A percentile compares a stretch with the other conserved stretches of the same genome.
Evolutionary conservation across 2,329 filamentous ascomycete species (phyloP).

Genomic region (Juglanconis juglandina): DNA sequence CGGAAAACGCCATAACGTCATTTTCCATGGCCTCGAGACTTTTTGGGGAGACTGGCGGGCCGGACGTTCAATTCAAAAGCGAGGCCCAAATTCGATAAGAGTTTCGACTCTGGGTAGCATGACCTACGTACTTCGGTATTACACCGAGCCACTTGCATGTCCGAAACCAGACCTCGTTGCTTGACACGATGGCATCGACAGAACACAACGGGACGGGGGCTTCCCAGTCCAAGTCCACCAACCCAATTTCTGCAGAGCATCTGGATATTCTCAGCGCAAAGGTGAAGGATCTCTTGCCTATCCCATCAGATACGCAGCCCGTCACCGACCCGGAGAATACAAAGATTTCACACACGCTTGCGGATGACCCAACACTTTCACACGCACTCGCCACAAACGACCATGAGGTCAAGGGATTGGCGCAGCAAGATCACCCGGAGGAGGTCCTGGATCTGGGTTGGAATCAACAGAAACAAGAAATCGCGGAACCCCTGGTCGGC

Average conservation of each 20-base stretch:
- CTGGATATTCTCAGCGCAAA: slow-evolving; percentile 21
- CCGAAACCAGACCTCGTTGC: background rate
- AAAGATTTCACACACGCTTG: slow-evolving; percentile 22
- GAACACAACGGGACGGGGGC: background rate
- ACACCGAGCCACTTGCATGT: too few relatives aligned
- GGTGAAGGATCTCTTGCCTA: slow-evolving; percentile 31
- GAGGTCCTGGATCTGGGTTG: slow-evolving; percentile 68
- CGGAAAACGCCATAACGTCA: too few relatives aligned
- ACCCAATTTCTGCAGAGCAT: slow-evolving; percentile 18
- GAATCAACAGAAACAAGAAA: slow-evolving; percentile 56
- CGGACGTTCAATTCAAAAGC: too few relatives aligned
- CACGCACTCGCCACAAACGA: slow-evolving; percentile 42
- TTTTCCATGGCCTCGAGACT: too few relatives aligned
- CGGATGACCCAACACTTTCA: slow-evolving; percentile 33
- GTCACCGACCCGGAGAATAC: slow-evolving; percentile 26
- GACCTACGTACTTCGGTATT: too few relatives aligned
- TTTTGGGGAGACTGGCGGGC: too few relatives aligned
- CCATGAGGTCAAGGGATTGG: slow-evolving; percentile 41
- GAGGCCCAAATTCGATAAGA: too few relatives aligned
- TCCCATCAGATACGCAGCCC: slow-evolving; percentile 29
- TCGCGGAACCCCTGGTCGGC: slow-evolving; percentile 59
- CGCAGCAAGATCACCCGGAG: slow-evolving; percentile 46
- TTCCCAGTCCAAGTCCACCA: slow-evolving; percentile 5
- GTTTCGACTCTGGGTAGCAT: too few relatives aligned
- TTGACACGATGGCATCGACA: background rate